phyloP scores from a whole-genome alignment of 2,329 filamentous ascomycete species.

The Penicillium vulpinum region DNA sequence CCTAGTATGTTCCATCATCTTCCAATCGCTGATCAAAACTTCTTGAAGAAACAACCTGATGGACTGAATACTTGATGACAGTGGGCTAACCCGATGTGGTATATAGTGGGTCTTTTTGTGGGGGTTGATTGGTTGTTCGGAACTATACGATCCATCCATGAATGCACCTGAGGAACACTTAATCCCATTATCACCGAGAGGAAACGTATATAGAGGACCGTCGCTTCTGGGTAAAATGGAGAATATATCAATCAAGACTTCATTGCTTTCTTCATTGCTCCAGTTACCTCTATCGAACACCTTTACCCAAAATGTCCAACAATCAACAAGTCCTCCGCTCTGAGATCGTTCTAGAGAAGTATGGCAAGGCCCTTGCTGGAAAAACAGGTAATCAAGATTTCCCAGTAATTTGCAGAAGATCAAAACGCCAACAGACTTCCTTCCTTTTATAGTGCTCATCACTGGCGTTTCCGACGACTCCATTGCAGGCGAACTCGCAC shows the following conservation, averaged over 20 bases:
- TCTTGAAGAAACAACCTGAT: neutral
- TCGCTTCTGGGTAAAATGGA: rapidly evolving
- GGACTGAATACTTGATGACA: slow-evolving; percentile 8
- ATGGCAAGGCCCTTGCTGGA: slow-evolving; percentile 17
- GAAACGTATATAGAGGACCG: neutral
- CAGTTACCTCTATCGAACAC: neutral
- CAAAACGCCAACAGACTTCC: neutral
- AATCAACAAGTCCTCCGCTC: slow-evolving; percentile 19
- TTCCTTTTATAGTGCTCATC: slow-evolving; percentile 20
- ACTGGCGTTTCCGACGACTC: slow-evolving; percentile 25
- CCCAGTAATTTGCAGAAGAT: neutral
- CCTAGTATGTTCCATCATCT: neutral
- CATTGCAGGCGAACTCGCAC: slow-evolving; percentile 26
- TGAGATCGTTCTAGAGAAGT: slow-evolving; percentile 20
- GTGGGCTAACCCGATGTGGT: slow-evolving; percentile 4
- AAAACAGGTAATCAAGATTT: slow-evolving; percentile 16
- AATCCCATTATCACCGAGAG: neutral
- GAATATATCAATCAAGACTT: neutral
- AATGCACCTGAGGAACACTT: neutral
- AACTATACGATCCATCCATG: neutral
- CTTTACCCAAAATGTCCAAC: slow-evolving; percentile 6
- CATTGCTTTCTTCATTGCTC: neutral
- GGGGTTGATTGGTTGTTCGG: neutral
- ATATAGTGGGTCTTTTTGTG: neutral
- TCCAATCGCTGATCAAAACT: neutral